Base-by-base conservation (phyloP, 2,329 filamentous ascomycete species). In the Colletotrichum abscissum region DNA sequence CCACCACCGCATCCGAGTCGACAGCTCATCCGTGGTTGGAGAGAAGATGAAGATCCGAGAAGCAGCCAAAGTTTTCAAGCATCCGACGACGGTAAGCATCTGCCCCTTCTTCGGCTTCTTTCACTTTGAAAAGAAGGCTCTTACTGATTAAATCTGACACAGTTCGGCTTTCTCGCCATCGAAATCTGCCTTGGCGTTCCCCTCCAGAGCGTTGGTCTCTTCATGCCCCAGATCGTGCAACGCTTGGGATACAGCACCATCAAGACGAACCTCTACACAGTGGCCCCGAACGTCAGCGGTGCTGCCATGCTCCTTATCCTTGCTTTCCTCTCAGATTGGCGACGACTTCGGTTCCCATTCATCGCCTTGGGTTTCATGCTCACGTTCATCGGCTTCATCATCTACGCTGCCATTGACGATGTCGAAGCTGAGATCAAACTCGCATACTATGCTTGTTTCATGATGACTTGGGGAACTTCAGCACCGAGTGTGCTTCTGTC, bases 391-490 rank as follows among this genome's bases (percentile, higher is more conserved):
- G 94, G 94, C 5, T 94, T 96, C 84, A 90, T 95, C 80, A 93
- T 96, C 78, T 95, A 93, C 76, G 92, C 92, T 0, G 87, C 91
- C 24, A 92, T 96, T 71, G 87, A 92, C 9, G 70, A 73, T 76
- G 90, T 94, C 19, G 80, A 89, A 49, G 77, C 84, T 4, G 84
- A 92, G 52, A 80, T 92, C n/a, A 35, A 62, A 6, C 3, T 73
- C 11, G 70, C 70, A 0, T 69, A 73, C n/a, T 73, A 86, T 75
- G 92, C 93, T 5, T 91, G 89, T 67, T 95, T 95, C 81, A 93
- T 95, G 92, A 94, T 95, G 92, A 93, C 91, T 12, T 95, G 92
- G 91, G 93, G 93, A 19, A 94, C 92, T 0, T 92, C 91, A 1
- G 93, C 93, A 0, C 93, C 94, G 0, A 93, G 90, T 0, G 93